Evolutionary conservation across 2,329 filamentous ascomycete species (phyloP).

Genomic region (Fusarium hainanense): DNA sequence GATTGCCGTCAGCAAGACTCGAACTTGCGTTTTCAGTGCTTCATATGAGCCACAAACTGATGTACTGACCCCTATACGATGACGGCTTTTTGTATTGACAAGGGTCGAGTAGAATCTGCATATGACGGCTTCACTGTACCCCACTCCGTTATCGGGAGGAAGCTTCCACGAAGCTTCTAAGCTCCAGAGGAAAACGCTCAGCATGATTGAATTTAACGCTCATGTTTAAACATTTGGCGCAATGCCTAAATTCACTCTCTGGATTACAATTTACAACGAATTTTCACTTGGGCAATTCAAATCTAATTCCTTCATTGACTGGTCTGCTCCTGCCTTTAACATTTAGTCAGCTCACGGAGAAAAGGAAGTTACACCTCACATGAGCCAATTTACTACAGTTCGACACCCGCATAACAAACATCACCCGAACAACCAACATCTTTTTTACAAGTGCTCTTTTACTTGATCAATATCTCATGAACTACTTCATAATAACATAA

Average conservation of each 20-base stretch:
- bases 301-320: background rate
- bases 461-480: slow-evolving; percentile 4
- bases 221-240: too few species aligned
- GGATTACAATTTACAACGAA: background rate
- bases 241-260: background rate
- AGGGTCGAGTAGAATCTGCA: background rate
- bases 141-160: slow-evolving; percentile 13
- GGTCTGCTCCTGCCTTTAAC: background rate
- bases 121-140: background rate
- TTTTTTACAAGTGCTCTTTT: slow-evolving; percentile 15
- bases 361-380: slow-evolving; percentile 27
- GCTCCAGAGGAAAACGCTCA: background rate
- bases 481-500: slow-evolving; percentile 23
- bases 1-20: slow-evolving; percentile 40
- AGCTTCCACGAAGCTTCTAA: background rate
- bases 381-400: slow-evolving; percentile 31
- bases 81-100: slow-evolving; percentile 31
- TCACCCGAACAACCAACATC: background rate
- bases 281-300: background rate
- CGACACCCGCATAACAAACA: slow-evolving; percentile 8
- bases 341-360: slow-evolving; percentile 35
- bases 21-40: slow-evolving; percentile 43
- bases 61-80: slow-evolving; percentile 45
- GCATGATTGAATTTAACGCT: background rate
- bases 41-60: slow-evolving; percentile 38